A percentile compares a stretch with the other conserved stretches of the same genome.
phyloP scores from a whole-genome alignment of 371 early-diverging fungal genomes.

The Mucor velutinosus region DNA sequence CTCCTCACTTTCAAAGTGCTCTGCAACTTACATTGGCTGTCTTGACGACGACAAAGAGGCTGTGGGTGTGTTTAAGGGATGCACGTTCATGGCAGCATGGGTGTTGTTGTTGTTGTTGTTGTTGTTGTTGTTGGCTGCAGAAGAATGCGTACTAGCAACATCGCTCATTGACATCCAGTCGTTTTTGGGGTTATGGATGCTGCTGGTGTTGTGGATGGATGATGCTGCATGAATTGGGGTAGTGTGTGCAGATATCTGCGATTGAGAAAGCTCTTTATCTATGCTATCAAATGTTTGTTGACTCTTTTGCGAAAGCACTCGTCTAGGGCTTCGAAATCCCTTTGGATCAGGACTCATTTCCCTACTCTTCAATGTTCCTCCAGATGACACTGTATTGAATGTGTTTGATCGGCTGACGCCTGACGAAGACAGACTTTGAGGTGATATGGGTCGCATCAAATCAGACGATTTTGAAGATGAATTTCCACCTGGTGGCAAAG shows the following conservation, averaged over 20 bases:
- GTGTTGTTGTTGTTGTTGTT: neutral
- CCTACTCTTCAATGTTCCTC: constrained; percentile 16
- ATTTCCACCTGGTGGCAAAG: constrained; percentile 33
- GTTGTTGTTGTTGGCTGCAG: neutral
- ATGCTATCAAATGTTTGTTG: constrained; percentile 18
- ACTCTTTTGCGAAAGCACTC: constrained; percentile 23
- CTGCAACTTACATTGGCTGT: constrained; percentile 21
- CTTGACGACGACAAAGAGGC: constrained; percentile 16
- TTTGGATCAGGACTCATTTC: constrained; percentile 19
- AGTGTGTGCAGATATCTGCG: neutral
- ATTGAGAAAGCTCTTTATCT: constrained; percentile 3
- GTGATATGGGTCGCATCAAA: constrained; percentile 33
- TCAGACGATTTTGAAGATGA: constrained; percentile 1
- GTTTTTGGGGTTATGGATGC: neutral
- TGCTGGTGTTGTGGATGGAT: neutral
- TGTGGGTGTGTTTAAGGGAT: constrained; percentile 9
- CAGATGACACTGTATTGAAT: constrained; percentile 41
- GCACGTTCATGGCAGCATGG: neutral
- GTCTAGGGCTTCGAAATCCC: constrained; percentile 14
- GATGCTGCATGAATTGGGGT: neutral
- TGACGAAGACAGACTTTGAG: constrained; percentile 37
- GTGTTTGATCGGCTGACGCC: constrained; percentile 47
- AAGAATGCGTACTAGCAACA: neutral
- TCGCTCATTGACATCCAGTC: constrained; percentile 11
- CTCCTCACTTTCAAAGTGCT: neutral